phyloP scores from a whole-genome alignment of 148 eudicot genomes.

The Cornus florida region DNA sequence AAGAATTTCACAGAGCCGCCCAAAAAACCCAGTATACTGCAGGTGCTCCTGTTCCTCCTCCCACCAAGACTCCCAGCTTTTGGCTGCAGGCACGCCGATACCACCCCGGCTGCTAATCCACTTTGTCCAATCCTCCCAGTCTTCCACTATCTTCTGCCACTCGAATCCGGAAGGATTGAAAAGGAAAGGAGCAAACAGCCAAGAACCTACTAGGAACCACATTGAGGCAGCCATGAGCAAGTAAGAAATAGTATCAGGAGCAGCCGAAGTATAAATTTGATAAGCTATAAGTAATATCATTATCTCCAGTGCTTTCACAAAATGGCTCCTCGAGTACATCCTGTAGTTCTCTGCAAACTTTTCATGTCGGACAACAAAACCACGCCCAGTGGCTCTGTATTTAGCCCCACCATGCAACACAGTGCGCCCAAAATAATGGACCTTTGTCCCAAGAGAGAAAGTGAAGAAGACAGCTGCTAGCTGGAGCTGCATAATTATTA shows the following conservation, averaged over 20 bases:
- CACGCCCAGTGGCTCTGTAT: conserved; percentile 86
- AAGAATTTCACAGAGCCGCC: no score
- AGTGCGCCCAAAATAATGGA: conserved; percentile 72
- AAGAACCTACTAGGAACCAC: conserved; percentile 75
- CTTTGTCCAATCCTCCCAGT: conserved; percentile 76
- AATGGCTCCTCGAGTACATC: conserved; percentile 82
- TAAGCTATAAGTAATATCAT: conserved; percentile 62
- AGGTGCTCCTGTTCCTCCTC: conserved; percentile 83
- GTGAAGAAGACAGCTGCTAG: conserved; percentile 67
- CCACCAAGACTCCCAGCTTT: conserved; percentile 94
- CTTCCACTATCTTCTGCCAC: conserved; percentile 81
- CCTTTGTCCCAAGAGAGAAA: conserved; percentile 51
- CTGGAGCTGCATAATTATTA: conserved; percentile 75
- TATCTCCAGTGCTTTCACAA: conserved; percentile 66
- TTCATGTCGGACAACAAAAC: conserved; percentile 74
- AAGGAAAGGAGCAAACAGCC: conserved; percentile 42
- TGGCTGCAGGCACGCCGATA: conserved; percentile 74
- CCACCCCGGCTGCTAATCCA: conserved; percentile 82
- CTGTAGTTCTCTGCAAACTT: conserved; percentile 56
- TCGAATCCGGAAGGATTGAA: conserved; percentile 78
- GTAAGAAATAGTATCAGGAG: conserved; percentile 31
- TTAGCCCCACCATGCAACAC: conserved; percentile 40
- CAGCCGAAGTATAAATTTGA: conserved; percentile 43
- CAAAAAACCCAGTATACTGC: not conserved
- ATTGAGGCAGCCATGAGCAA: conserved; percentile 53